Conservation (phyloP, 2,329 filamentous ascomycete genomes). For the Diaporthe ilicicola region DNA sequence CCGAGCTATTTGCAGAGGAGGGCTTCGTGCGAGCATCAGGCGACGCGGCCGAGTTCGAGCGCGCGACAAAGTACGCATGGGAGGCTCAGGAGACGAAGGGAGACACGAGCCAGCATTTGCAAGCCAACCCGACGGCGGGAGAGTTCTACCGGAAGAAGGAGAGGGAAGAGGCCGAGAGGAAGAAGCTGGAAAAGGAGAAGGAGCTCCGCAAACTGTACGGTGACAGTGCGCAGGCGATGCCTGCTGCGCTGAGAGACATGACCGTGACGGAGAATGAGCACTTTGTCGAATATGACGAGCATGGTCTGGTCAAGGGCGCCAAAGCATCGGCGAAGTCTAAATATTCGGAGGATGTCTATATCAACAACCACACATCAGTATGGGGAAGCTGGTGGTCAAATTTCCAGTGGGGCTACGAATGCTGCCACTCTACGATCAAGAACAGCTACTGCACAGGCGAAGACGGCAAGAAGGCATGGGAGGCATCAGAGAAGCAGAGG, state of each 20-base stretch:
- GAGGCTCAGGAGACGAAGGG: slow-evolving; percentile 87
- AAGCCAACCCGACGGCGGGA: slow-evolving; percentile 95
- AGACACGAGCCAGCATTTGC: slow-evolving; percentile 84
- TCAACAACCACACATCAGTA: slow-evolving; percentile 90
- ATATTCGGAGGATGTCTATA: slow-evolving; percentile 85
- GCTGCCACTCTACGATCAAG: slow-evolving; percentile 92
- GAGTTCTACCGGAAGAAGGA: slow-evolving; percentile 86
- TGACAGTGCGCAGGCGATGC: slow-evolving; percentile 61
- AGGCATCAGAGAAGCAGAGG: slow-evolving; percentile 74
- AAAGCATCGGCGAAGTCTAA: slow-evolving; percentile 84
- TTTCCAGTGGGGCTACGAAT: slow-evolving; percentile 95
- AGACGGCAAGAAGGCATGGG: slow-evolving; percentile 82
- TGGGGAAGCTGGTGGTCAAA: slow-evolving; percentile 98
- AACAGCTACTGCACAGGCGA: slow-evolving; percentile 98
- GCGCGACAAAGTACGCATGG: slow-evolving; percentile 91
- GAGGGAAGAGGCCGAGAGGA: slow-evolving; percentile 74
- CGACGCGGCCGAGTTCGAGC: slow-evolving; percentile 92
- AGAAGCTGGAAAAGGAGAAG: slow-evolving; percentile 73
- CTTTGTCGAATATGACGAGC: slow-evolving; percentile 95
- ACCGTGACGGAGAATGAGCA: slow-evolving; percentile 82
- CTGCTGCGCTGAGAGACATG: slow-evolving; percentile 70
- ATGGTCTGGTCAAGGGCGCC: slow-evolving; percentile 87
- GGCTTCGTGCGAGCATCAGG: slow-evolving; percentile 89
- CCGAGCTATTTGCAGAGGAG: slow-evolving; percentile 88
- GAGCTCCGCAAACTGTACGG: slow-evolving; percentile 85